Evolutionary conservation across 148 eudicot species (phyloP), one percentile per base, ranked within the genome.

Genomic region (Heliosperma pusillum): DNA sequence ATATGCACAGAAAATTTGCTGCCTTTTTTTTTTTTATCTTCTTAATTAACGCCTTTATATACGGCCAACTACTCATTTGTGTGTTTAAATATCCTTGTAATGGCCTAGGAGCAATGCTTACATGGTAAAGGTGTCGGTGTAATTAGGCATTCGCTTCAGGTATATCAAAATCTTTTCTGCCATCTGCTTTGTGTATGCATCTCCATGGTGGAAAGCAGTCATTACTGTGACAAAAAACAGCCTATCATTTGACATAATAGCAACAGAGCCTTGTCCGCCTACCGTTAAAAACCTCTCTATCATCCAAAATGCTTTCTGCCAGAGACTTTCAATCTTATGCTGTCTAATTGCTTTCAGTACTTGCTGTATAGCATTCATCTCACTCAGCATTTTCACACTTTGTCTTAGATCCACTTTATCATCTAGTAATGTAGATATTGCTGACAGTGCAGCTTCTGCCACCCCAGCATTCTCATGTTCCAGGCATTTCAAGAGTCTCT

Each of bases 401-500:
- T 76, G 87, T 55, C 76, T 85, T 52, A 86, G 70, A 80, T 85
- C 80, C 36, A 92, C 93, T 11, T 79, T 87, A 10, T 94, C 98
- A n/a, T 90, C 97, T 73, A 94, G 82, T 80, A 94, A 78, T 29
- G 97, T 91, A 1, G 90, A 91, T 36, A 94, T 57, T 6, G 98
- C 98, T 15, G 90, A 91, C 24, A 94, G 87, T 7, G 97, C 86
- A 64, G 96, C 92, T 78, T 94, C 98, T 20, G 92, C 90, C 4
- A 92, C 97, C 70, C 81, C 83, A 56, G 88, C 93, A 15, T 90
- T 94, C 12, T 85, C 78, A 80, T 94, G 97, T 77, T 94, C 98
- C 26, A 94, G 81, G 69, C 89, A 82, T 40, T 90, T 84, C 72
- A 91, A 89, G 75, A 94, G 77, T 79, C 85, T 87, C 50, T 85